These are phyloP conservation scores for Auriculariales sp. DNA, from an alignment of 768 basidiomycete genomes.

Conservation along the genomic window DNA sequence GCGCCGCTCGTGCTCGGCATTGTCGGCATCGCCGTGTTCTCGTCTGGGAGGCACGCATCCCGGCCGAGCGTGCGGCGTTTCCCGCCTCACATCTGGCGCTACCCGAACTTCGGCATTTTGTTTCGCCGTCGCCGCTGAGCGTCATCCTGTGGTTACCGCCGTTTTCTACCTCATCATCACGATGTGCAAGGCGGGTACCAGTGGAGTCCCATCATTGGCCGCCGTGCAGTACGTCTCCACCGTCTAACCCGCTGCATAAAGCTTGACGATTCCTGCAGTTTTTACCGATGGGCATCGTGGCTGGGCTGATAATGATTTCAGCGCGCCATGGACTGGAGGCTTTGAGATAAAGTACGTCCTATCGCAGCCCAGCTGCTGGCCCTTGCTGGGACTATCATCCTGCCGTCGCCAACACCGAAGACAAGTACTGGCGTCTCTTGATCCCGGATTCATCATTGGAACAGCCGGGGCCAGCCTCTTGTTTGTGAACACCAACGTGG, in stretches of 20 bases:
- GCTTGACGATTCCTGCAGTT: background rate
- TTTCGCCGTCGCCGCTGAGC: conserved; percentile 20
- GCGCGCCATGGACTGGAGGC: background rate
- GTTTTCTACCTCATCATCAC: conserved; percentile 21
- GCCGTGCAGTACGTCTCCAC: conserved; percentile 16
- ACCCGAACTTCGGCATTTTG: conserved; percentile 26
- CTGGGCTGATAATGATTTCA: background rate
- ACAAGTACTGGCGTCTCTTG: conserved; percentile 30
- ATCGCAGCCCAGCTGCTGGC: conserved; percentile 25
- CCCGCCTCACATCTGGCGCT: conserved; percentile 29
- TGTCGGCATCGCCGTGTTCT: conserved; percentile 26
- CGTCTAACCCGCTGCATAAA: background rate
- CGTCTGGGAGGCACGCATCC: conserved; percentile 29
- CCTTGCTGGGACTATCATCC: conserved; percentile 23
- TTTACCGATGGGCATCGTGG: background rate
- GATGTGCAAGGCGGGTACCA: conserved; percentile 27
- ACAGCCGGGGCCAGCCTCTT: conserved; percentile 29
- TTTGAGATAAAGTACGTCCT: conserved; percentile 27
- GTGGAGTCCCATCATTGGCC: conserved; percentile 25
- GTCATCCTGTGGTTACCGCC: conserved; percentile 28
- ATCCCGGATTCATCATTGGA: conserved; percentile 38
- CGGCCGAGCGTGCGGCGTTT: conserved; percentile 24
- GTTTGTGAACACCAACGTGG: conserved; percentile 35
- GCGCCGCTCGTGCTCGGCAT: conserved; percentile 32
- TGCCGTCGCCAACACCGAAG: conserved; percentile 26